Evolutionary conservation across 495 filamentous ascomycete species (phyloP).

Genomic region (Tetracladium setigerum): DNA sequence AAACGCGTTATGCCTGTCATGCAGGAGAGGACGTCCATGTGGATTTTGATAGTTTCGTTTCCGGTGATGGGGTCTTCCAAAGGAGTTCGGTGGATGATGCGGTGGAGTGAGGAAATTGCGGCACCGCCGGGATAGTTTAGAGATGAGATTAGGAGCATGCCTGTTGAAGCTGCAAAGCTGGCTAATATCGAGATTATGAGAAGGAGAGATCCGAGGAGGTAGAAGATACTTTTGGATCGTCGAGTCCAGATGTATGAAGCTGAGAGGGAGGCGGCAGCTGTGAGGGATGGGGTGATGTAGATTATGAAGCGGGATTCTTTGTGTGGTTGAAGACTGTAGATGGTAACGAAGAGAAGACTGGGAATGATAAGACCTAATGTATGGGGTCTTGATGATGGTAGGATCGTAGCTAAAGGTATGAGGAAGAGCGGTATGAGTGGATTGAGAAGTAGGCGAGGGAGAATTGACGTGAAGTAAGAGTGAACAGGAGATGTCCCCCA

Average conservation of each 20-base stretch:
- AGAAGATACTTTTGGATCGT: slow-evolving; percentile 48
- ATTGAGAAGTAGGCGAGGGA: slow-evolving; percentile 80
- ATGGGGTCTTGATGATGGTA: slow-evolving; percentile 32
- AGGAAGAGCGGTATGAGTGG: slow-evolving; percentile 55
- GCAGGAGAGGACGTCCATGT: slow-evolving; percentile 81
- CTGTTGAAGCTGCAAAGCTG: slow-evolving; percentile 50
- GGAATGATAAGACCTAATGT: slow-evolving; percentile 55
- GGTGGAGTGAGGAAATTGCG: slow-evolving; percentile 50
- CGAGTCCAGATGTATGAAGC: slow-evolving; percentile 68
- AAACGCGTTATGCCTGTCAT: slow-evolving; percentile 95
- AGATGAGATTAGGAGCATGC: slow-evolving; percentile 62
- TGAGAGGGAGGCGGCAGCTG: slow-evolving; percentile 66
- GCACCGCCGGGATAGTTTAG: slow-evolving; percentile 87
- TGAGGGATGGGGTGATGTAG: slow-evolving; percentile 75
- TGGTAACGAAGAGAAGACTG: slow-evolving; percentile 57
- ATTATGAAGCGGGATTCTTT: slow-evolving; percentile 97
- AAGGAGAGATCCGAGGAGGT: slow-evolving; percentile 45
- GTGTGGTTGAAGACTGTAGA: slow-evolving; percentile 84
- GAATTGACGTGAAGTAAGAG: slow-evolving; percentile 73
- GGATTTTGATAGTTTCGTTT: slow-evolving; percentile 35
- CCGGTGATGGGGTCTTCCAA: neutral
- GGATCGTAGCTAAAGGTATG: slow-evolving; percentile 55
- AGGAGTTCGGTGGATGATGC: slow-evolving; percentile 30
- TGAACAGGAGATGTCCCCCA: slow-evolving; percentile 85
- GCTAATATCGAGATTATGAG: slow-evolving; percentile 50